phyloP scores from a whole-genome alignment of 2,329 filamentous ascomycete species.

The Chrysoporthe puriensis region DNA sequence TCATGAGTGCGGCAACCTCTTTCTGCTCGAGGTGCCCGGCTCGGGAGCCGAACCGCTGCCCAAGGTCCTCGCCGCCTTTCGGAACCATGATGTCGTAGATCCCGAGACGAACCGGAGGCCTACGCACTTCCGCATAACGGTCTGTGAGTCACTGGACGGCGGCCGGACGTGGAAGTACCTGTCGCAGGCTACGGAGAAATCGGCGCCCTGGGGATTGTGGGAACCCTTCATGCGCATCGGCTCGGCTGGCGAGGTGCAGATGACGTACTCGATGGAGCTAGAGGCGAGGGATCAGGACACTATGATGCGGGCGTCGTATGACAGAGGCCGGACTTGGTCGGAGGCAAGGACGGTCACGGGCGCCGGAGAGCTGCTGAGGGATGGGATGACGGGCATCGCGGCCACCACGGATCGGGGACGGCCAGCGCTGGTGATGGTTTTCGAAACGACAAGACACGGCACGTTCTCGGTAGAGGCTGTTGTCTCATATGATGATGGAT shows the following conservation, averaged over 20 bases:
- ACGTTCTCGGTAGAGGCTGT: constrained; percentile 49
- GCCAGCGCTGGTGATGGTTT: constrained; percentile 48
- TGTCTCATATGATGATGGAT: constrained; percentile 48
- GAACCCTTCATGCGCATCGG: constrained; percentile 51
- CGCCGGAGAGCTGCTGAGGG: constrained; percentile 41
- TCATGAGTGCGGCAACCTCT: constrained; percentile 52
- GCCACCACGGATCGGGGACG: constrained; percentile 37
- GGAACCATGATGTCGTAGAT: constrained; percentile 40
- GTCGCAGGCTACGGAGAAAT: constrained; percentile 48
- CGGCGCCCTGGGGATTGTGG: constrained; percentile 44
- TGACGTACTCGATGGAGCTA: constrained; percentile 52
- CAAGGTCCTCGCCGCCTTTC: constrained; percentile 50
- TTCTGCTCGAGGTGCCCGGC: constrained; percentile 46
- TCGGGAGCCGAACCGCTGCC: constrained; percentile 27
- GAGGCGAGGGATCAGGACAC: constrained; percentile 52
- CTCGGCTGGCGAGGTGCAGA: constrained; percentile 41
- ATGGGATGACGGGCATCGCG: constrained; percentile 51
- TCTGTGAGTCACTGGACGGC: constrained; percentile 50
- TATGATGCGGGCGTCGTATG: constrained; percentile 49
- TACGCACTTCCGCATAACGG: constrained; percentile 50
- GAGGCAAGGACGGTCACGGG: constrained; percentile 42
- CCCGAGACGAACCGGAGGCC: not conserved
- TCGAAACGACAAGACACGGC: constrained; percentile 47
- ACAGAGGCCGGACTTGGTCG: constrained; percentile 49
- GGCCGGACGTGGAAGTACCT: constrained; percentile 48